Conservation (phyloP, 495 filamentous ascomycete genomes). For the Schizothecium vesticola region DNA sequence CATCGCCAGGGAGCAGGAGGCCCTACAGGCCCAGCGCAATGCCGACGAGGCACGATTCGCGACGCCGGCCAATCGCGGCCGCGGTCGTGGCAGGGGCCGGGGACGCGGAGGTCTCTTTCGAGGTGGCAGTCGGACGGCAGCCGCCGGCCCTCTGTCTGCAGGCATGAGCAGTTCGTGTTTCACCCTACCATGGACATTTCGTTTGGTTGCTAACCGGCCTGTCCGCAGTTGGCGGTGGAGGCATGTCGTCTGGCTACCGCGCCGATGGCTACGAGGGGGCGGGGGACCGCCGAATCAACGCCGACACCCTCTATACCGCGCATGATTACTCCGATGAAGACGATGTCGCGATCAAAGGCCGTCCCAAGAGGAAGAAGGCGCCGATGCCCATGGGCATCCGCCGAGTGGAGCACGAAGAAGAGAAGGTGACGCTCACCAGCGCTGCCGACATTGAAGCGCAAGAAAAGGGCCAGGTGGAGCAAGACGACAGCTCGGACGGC, state of each 20-base stretch:
- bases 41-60: conserved; percentile 26
- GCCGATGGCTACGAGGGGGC: conserved; percentile 24
- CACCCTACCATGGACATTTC: neutral
- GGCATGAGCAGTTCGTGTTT: conserved; percentile 29
- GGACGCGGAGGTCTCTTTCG: conserved; percentile 34
- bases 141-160: conserved; percentile 35
- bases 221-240: conserved; percentile 4
- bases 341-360: conserved; percentile 12
- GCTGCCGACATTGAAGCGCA: conserved; percentile 45
- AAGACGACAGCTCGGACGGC: conserved; percentile 37
- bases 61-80: conserved; percentile 21
- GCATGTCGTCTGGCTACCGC: conserved; percentile 13
- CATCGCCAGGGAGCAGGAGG: conserved; percentile 33
- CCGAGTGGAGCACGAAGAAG: conserved; percentile 50
- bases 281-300: conserved; percentile 32
- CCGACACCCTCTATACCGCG: conserved; percentile 35
- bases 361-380: conserved; percentile 19
- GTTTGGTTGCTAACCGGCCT: neutral
- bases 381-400: conserved; percentile 44
- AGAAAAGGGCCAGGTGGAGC: conserved; percentile 25
- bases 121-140: conserved; percentile 18
- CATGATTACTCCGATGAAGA: conserved; percentile 28
- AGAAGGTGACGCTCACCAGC: conserved; percentile 46
- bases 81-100: conserved; percentile 34
- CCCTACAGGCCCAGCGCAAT: conserved; percentile 28